phyloP scores from a whole-genome alignment of 169 alveolate species.

The Plasmodium reichenowi region DNA sequence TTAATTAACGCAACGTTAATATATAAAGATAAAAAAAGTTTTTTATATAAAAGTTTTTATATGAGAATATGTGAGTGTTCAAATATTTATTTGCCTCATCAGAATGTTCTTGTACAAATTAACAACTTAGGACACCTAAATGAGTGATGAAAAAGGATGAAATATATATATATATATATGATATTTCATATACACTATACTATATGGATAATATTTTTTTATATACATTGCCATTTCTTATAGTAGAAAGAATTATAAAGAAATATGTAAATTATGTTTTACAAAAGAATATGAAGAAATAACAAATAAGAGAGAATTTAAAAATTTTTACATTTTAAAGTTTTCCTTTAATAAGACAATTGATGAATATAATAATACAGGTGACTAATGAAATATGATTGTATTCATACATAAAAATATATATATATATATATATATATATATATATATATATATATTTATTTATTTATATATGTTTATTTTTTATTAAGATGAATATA shows the following conservation, averaged over 20 bases:
- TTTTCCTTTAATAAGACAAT: constrained; percentile 46
- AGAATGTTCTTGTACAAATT: constrained; percentile 39
- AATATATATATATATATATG: neutral
- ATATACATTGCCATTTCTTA: neutral
- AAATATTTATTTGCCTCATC: constrained; percentile 34
- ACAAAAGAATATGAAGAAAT: constrained; percentile 61
- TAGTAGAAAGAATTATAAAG: constrained; percentile 28
- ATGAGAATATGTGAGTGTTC: constrained; percentile 73
- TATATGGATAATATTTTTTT: too few species aligned
- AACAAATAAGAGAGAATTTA: constrained; percentile 32
- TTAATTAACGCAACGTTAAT: constrained; percentile 55
- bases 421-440: neutral
- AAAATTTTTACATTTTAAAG: constrained; percentile 52
- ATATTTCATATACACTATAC: neutral
- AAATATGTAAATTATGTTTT: constrained; percentile 37
- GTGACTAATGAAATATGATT: constrained; percentile 7
- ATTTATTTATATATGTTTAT: constrained; percentile 7
- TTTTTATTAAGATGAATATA: constrained; percentile 49
- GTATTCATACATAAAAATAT: neutral
- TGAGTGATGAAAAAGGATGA: constrained; percentile 18
- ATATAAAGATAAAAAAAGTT: constrained; percentile 51
- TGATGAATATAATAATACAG: constrained; percentile 54
- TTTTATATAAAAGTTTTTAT: constrained; percentile 44
- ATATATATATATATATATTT: neutral
- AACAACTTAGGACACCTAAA: constrained; percentile 43